A percentile compares a stretch with the other conserved stretches of the same genome.
phyloP scores from a whole-genome alignment of 2,329 filamentous ascomycete genomes.

The Claviceps humidiphila region DNA sequence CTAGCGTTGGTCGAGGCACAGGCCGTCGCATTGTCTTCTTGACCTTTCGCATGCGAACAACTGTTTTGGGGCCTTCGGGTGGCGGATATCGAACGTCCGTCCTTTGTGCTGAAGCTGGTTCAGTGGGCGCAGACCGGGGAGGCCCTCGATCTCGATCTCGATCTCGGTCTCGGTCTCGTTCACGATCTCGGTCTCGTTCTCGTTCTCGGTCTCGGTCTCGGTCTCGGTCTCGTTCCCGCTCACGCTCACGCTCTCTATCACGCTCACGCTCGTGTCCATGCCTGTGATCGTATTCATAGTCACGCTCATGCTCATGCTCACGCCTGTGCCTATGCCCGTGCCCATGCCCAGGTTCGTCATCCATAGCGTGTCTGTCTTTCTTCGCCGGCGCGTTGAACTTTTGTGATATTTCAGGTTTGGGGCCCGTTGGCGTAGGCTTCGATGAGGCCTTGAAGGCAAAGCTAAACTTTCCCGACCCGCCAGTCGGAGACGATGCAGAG shows the following conservation, averaged over 20 bases:
- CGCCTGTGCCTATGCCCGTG: neutral
- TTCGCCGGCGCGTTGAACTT: constrained; percentile 51
- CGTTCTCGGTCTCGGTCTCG: neutral
- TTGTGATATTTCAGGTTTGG: constrained; percentile 53
- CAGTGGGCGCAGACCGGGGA: constrained; percentile 36
- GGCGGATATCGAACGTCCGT: constrained; percentile 19
- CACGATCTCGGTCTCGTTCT: neutral
- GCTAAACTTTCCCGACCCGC: constrained; percentile 60
- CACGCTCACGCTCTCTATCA: neutral
- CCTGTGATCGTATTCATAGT: neutral
- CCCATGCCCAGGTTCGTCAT: constrained; percentile 9
- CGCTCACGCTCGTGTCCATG: neutral
- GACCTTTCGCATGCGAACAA: constrained; percentile 46
- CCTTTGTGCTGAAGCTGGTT: constrained; percentile 34
- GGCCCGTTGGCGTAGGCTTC: constrained; percentile 41
- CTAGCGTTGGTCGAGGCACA: constrained; percentile 58
- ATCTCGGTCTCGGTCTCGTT: neutral
- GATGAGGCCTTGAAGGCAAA: constrained; percentile 78
- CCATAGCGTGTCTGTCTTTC: constrained; percentile 18
- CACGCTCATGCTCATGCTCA: constrained; percentile 8
- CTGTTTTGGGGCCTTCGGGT: constrained; percentile 21
- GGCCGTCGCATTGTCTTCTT: constrained; percentile 56
- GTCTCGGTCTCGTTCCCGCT: neutral
- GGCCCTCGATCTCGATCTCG: constrained; percentile 28
- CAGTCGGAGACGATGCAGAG: constrained; percentile 34